A percentile compares a stretch with the other conserved stretches of the same genome.
phyloP scores from a whole-genome alignment of 345 rosid genomes.

The Excoecaria cochinchinensis region DNA sequence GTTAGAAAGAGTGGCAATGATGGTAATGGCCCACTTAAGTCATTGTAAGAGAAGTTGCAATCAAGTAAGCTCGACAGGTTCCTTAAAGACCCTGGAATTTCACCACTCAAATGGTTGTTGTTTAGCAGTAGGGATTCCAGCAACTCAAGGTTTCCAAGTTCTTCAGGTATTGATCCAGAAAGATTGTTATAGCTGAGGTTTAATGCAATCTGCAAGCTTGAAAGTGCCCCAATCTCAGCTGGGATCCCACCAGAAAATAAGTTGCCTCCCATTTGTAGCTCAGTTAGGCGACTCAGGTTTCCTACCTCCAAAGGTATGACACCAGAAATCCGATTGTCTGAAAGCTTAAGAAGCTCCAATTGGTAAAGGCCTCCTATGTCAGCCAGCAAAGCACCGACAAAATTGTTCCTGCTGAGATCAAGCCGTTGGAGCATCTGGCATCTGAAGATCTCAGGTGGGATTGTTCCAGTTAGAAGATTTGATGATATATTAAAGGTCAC shows the following conservation, averaged over 20 bases:
- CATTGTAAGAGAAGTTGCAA: conserved; percentile 82
- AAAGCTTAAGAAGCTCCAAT: conserved; percentile 84
- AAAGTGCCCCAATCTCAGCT: conserved; percentile 53
- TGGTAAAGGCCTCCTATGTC: conserved; percentile 65
- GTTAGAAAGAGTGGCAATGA: conserved; percentile 40
- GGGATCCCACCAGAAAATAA: conserved; percentile 62
- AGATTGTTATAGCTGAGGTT: conserved; percentile 85
- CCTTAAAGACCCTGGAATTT: conserved; percentile 63
- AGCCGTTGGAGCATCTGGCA: conserved; percentile 85
- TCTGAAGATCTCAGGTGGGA: conserved; percentile 64
- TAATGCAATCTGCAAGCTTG: conserved; percentile 76
- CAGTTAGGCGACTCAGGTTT: conserved; percentile 62
- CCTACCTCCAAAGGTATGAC: conserved; percentile 55
- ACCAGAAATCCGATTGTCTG: conserved; percentile 63
- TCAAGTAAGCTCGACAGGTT: conserved; percentile 69
- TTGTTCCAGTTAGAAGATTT: conserved; percentile 58
- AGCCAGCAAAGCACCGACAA: conserved; percentile 54
- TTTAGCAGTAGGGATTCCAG: conserved; percentile 67
- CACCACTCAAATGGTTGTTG: conserved; percentile 72
- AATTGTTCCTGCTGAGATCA: conserved; percentile 67
- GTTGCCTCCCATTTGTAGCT: conserved; percentile 89
- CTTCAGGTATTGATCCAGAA: conserved; percentile 62
- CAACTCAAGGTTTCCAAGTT: conserved; percentile 66
- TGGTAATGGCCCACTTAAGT: conserved; percentile 71
- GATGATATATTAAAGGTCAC: conserved; percentile 76